Base-by-base conservation (phyloP, 208 protist genomes). In the Acanthamoeba castellanii region DNA sequence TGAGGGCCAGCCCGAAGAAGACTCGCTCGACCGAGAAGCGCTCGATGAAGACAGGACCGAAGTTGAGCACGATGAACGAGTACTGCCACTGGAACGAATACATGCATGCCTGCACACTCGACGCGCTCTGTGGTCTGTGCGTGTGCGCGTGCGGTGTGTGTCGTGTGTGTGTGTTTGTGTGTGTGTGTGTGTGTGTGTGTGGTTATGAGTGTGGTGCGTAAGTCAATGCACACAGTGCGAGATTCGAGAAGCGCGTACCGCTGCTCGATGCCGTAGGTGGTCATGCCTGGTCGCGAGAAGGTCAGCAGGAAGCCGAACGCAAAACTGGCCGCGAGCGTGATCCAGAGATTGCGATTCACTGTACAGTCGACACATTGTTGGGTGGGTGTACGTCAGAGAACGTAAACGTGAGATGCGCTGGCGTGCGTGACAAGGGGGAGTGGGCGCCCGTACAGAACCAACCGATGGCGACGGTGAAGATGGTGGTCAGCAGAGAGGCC, bases 61-160 rank as follows among this genome's bases (percentile, higher is more conserved):
- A 87, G 78, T 87, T 87, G 78, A 87, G 78, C 47, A 87, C 78
- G 78, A 87, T 4, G 78, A 87, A 87, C n/a, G 47, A 47, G 27
- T 61, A 87, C 52, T 87, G 78, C 47, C 61, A 87, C 52, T 87
- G 78, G 50, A 87, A 87, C 42, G 78, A 55, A 27, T 87, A 87
- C 0, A 87, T 37, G 78, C 78, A 55, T 13, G 78, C 78, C 78
- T 87, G 78, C 22, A 87, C 78, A 47, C 78, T 87, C 47, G 78
- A 87, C 52, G 78, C 78, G 47, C 78, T 87, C 78, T 87, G 78
- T 27, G 78, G 78, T 37, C 78, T 87, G 42, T 22, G 72, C 37
- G 37, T 42, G 37, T 42, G 27, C 27, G 27, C 14, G 25, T 66
- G 20, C 5, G 14, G 1, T 6, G 25, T 66, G 14, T 66, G 37